Percentiles rank a stretch among this genome's conserved stretches.
Conservation (phyloP, 192 early-diverging fungal genomes). For the Podila horticola region DNA sequence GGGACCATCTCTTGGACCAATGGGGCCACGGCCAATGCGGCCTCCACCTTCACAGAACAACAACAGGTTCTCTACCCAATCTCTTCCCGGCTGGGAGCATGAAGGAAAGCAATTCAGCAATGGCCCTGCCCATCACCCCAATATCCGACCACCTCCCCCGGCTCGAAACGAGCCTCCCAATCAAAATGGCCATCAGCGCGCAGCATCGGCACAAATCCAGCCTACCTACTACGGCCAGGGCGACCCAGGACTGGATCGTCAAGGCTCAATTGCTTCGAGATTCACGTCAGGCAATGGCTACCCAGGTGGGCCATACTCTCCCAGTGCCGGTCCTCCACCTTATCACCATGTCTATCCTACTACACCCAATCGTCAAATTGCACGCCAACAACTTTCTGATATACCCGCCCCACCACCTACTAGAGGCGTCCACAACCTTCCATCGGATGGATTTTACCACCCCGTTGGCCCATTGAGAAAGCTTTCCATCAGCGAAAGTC, state of each 20-base stretch:
- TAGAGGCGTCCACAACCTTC: conserved; percentile 9
- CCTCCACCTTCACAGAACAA: conserved; percentile 8
- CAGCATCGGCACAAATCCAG: conserved; percentile 37
- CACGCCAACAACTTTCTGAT: conserved; percentile 33
- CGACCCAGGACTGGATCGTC: conserved; percentile 33
- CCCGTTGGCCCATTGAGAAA: conserved; percentile 21
- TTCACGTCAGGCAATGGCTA: conserved; percentile 5
- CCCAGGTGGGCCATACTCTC: conserved; percentile 24
- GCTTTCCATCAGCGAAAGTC: conserved; percentile 24
- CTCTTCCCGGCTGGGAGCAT: conserved; percentile 44
- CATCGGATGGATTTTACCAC: conserved; percentile 31
- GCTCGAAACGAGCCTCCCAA: conserved; percentile 20
- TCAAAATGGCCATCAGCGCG: conserved; percentile 39
- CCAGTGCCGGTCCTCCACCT: conserved; percentile 1
- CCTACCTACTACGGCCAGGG: conserved; percentile 29
- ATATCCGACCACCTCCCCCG: conserved; percentile 14
- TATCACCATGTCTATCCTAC: conserved; percentile 19
- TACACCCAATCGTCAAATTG: conserved; percentile 31
- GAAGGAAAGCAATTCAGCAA: conserved; percentile 17
- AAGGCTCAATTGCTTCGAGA: conserved; percentile 22
- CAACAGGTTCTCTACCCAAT: conserved; percentile 43
- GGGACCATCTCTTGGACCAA: conserved; percentile 1
- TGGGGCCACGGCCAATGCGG: conserved; percentile 9
- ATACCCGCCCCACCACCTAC: not conserved
- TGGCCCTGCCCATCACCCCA: conserved; percentile 28